Evolutionary conservation across 805 yeast species (phyloP), one percentile per base, ranked within the genome.

Genomic region (Saturnispora zaruensis): DNA sequence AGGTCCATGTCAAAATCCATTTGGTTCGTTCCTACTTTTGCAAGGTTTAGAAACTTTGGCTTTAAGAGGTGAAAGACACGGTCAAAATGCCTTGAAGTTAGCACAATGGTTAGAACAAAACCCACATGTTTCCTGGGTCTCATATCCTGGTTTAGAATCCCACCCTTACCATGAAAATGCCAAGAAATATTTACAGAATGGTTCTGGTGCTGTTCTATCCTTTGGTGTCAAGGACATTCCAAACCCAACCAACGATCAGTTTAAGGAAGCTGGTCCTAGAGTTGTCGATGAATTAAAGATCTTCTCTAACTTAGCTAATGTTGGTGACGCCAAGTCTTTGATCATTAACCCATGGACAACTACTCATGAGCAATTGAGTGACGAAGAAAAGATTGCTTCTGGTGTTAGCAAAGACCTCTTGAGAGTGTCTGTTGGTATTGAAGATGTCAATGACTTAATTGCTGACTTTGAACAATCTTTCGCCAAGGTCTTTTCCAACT

Each of bases 331-430:
- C 46, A 93, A 91, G 74, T 87, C 98, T 42, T 77, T 91, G 65
- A 95, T 91, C 51, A 91, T 91, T 67, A 90, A 96, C 49, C 99
- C 99, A 57, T 90, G 84, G 76, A 88, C 78, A 70, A 93, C 98
- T 38, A 91, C 98, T 24, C 99, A 91, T 70, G 90, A 88, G 66
- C 98, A 93, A 73, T 77, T 91, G 63, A 68, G 73, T 40, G 88
- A 86, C 43, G 85, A 81, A 56, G 97, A 88, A 73, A 87, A 87
- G 71, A 50, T 70, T 40, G 80, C 84, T 13, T 75, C 95, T 45
- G 97, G 97, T 69, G 97, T 91, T 51, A 78, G 93, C 50, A 82
- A 84, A 59, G 96, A 87, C 57, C 77, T 88, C 63, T 81, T 91
- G 60, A 83, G 99, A 72, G 83, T 88, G 42, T 80, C 95, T 43